phyloP scores from a whole-genome alignment of 2,329 filamentous ascomycete genomes.

The Diaporthe velutina region DNA sequence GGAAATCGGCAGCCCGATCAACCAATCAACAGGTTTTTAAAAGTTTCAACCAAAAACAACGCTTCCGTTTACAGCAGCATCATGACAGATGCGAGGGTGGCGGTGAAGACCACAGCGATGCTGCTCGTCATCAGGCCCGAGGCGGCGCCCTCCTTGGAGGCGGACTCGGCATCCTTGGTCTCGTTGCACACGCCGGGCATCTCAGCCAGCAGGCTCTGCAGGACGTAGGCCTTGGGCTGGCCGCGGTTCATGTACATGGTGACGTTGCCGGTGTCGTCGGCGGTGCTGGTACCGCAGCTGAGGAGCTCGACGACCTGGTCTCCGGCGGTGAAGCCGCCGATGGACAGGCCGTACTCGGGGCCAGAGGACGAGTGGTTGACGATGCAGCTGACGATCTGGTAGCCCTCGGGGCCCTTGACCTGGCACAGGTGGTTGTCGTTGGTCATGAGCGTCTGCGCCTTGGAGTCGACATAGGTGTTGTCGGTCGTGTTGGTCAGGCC shows the following conservation, averaged over 20 bases:
- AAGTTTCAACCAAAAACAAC: neutral
- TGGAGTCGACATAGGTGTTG: conserved; percentile 54
- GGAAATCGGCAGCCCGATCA: neutral
- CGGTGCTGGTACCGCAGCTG: conserved; percentile 42
- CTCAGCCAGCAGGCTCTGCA: conserved; percentile 33
- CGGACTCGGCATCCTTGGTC: conserved; percentile 33
- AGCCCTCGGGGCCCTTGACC: conserved; percentile 55
- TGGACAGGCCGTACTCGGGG: conserved; percentile 40
- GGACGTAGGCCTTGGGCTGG: conserved; percentile 39
- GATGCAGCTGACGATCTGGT: conserved; percentile 55
- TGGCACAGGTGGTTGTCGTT: conserved; percentile 56
- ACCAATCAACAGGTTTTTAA: neutral
- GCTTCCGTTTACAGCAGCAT: conserved; percentile 35
- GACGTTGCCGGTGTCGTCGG: conserved; percentile 37
- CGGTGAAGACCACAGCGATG: conserved; percentile 29
- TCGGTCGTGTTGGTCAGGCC: conserved; percentile 55
- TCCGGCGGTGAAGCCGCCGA: conserved; percentile 48
- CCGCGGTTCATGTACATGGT: conserved; percentile 39
- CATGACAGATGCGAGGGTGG: conserved; percentile 25
- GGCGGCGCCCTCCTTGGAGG: conserved; percentile 31
- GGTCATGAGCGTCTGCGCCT: conserved; percentile 52
- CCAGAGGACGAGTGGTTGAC: conserved; percentile 54
- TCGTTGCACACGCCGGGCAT: conserved; percentile 36
- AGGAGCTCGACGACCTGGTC: conserved; percentile 43
- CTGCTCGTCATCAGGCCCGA: conserved; percentile 29